Base-by-base conservation (phyloP, 2,329 filamentous ascomycete genomes). In the Blastomyces parvus region DNA sequence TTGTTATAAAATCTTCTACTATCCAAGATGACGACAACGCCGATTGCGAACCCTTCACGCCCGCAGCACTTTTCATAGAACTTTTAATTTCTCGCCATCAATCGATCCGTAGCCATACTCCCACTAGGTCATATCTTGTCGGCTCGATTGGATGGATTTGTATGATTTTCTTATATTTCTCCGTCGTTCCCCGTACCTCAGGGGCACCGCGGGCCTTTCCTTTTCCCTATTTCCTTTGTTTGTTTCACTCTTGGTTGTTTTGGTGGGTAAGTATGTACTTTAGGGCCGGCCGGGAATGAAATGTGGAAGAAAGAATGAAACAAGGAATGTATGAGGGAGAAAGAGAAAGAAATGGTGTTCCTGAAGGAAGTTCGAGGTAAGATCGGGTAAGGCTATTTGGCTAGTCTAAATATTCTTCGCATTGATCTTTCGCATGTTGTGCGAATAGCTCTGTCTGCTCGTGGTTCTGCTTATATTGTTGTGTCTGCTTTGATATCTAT, bases 261-360 rank as follows among this genome's bases (percentile, higher is more conserved):
- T 30, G 71, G 74, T 72, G 76, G 76, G 77, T 79, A 77, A 69
- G 66, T 72, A 71, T 79, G 76, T 78, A 78, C 68, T 72, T 74
- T 77, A 75, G 64, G 60, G 60, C 56, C 63, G 62, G 59, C 59
- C 27, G 64, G 68, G 64, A 52, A 52, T 53, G 57, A 25, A n/a
- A 62, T 62, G 63, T n/a, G 64, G 63, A 22, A 22, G 38, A 25
- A 40, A 60, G 19, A 17, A 42, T 42, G 22, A 42, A 44, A 50
- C 7, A 3, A 25, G n/a, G 63, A 64, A 64, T 25, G 19, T 13
- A 50, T 36, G 25, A 36, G 55, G 55, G 36, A 3, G 46, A 59
- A 11, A 46, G 25, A n/a, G 25, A 46, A 19, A 61, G n/a, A 52
- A 52, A 25, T 9, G 38, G 44, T 52, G 42, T 9, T 5, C 13